These are phyloP conservation scores for Kalanchoe fedtschenkoi DNA, from an alignment of 164 flowering plant genomes.

Conservation along the genomic window DNA sequence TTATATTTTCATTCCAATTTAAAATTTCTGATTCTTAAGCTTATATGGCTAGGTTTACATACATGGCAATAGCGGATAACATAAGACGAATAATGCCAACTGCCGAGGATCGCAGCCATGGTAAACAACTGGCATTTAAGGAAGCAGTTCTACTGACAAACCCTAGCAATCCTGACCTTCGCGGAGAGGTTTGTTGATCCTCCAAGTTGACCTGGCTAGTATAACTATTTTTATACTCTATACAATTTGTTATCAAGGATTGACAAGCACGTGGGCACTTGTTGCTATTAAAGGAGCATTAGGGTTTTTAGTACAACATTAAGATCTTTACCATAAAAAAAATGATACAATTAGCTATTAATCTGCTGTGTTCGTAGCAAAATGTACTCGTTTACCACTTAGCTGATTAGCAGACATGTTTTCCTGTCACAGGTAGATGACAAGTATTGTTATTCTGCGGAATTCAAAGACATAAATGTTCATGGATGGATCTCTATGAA, in stretches of 20 bases:
- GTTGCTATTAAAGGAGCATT: background rate
- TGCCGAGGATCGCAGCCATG: constrained; percentile 26
- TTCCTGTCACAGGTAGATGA: constrained; percentile 40
- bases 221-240: background rate
- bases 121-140: constrained; percentile 32
- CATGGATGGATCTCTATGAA: constrained; percentile 47
- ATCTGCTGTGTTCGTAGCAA: no score
- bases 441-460: constrained; percentile 46
- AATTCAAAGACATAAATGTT: constrained; percentile 29
- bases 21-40: background rate
- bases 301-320: no score
- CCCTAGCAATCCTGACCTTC: constrained; percentile 23
- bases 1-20: no score
- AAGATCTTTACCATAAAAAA: no score
- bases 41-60: constrained; percentile 30
- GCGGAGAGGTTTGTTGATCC: constrained; percentile 37
- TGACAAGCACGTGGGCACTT: background rate
- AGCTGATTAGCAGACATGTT: no score
- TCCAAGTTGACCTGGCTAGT: background rate
- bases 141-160: constrained; percentile 51
- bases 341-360: no score
- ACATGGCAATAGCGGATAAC: constrained; percentile 54
- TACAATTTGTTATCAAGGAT: background rate
- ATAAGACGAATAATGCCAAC: constrained; percentile 52
- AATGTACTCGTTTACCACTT: no score